Evolutionary conservation across 2,329 filamentous ascomycete species (phyloP).

Genomic region (Aaosphaeria pasadenensis): DNA sequence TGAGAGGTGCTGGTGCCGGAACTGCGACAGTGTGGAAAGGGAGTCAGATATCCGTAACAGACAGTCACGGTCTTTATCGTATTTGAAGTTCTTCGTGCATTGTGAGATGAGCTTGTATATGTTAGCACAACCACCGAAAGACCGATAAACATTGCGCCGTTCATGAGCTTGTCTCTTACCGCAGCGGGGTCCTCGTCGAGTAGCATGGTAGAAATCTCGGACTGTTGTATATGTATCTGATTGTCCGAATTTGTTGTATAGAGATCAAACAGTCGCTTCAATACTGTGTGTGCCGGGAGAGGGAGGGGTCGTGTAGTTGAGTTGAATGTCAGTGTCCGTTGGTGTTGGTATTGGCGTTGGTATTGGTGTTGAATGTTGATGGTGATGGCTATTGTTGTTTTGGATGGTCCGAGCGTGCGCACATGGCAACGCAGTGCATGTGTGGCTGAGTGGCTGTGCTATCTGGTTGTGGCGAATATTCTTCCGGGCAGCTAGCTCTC

Average conservation of each 20-base stretch:
- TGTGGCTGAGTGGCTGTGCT: too few species aligned
- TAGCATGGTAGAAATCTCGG: constrained; percentile 59
- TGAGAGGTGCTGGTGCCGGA: constrained; percentile 70
- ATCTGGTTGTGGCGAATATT: too few species aligned
- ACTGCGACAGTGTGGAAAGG: constrained; percentile 76
- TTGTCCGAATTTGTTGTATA: neutral
- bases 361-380: constrained; percentile 23
- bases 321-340: neutral
- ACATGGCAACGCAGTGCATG: constrained; percentile 26
- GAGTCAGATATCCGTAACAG: constrained; percentile 82
- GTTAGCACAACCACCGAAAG: too few species aligned
- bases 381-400: constrained; percentile 18
- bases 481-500: too few species aligned
- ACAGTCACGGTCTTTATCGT: constrained; percentile 78
- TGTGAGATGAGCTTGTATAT: constrained; percentile 74
- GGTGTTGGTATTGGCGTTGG: constrained; percentile 12
- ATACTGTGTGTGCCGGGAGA: neutral
- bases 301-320: neutral
- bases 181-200: constrained; percentile 90
- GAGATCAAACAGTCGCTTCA: too few species aligned
- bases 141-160: too few species aligned
- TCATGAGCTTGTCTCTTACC: constrained; percentile 42
- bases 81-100: constrained; percentile 94
- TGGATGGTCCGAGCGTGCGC: constrained; percentile 20
- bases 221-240: constrained; percentile 1